Evolutionary conservation across 2,329 filamentous ascomycete genomes (phyloP).

Genomic region (Alternaria panax): DNA sequence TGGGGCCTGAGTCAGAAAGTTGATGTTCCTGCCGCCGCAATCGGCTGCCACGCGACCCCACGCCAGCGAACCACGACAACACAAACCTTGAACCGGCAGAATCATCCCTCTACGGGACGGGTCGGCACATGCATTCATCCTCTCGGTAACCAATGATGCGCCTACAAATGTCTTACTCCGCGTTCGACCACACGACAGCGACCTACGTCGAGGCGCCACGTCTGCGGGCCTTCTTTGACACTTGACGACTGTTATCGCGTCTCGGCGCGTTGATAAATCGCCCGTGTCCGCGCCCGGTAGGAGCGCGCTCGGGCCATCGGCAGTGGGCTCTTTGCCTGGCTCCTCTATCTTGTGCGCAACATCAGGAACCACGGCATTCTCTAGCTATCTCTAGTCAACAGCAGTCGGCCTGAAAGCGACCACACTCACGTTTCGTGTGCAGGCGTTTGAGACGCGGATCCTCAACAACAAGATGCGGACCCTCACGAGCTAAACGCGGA

Average conservation of each 20-base stretch:
- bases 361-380: background rate
- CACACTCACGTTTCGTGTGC: background rate
- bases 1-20: slow-evolving; percentile 27
- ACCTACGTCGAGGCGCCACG: background rate
- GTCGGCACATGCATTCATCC: background rate
- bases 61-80: slow-evolving; percentile 8
- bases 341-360: background rate
- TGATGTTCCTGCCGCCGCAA: slow-evolving; percentile 10
- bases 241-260: slow-evolving; percentile 10
- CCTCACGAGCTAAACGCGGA: background rate
- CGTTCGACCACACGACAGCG: background rate
- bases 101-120: slow-evolving; percentile 5
- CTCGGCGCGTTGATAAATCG: background rate
- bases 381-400: background rate
- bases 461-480: background rate
- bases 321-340: background rate
- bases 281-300: background rate
- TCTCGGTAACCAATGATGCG: background rate
- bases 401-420: background rate
- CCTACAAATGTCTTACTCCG: background rate
- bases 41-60: slow-evolving; percentile 14
- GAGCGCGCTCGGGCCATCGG: background rate
- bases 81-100: background rate
- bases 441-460: background rate
- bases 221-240: background rate